Base-by-base conservation (phyloP, 2,329 filamentous ascomycete species). In the Neonectria magnoliae region DNA sequence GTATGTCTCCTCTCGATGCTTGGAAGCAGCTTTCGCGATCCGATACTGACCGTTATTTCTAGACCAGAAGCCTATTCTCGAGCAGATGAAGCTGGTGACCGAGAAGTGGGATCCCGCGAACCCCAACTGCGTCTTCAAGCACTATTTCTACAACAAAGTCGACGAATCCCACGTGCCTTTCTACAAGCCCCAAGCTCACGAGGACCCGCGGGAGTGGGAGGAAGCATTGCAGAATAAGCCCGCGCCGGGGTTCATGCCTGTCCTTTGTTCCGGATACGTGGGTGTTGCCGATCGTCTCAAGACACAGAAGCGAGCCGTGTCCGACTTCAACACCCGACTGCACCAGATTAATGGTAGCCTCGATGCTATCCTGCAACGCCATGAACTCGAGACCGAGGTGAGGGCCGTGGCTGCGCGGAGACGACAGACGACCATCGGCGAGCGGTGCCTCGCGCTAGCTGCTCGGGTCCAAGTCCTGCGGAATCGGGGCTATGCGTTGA, bases 81-180 rank as follows among this genome's bases (percentile, higher is more conserved):
- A 94, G 62, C 92, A 95, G 77, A 92, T 94, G 77, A 83, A 85
- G 65, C 83, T 89, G 27, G 85, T 96, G 44, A 82, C 88, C 57
- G 83, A 88, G 65, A 94, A 94, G 80, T 96, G 93, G 93, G 85
- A 92, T 66, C 89, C 91, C 1, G 79, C 84, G 27, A 87, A 85
- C 76, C 85, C 88, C 22, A 88, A 88, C 75, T 94, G 91, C 72
- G 88, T 87, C 29, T 93, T 96, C 81, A 91, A 93, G 78, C 84
- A 92, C 75, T 95, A 95, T 82, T 93, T 96, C 78, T 97, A 96
- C 84, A 96, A 96, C 81, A 89, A 92, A 70, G 92, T 94, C 67
- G 90, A 91, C 68, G 88, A 91, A 73, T 87, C 88, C 57, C 86
- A 87, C 75, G 90, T 91, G n/a, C 91, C 91, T 11, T 94, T 91